Percentiles rank a stretch among this genome's conserved stretches.
Conservation (phyloP, 2,329 filamentous ascomycete species). For the Catunica adiposa region DNA sequence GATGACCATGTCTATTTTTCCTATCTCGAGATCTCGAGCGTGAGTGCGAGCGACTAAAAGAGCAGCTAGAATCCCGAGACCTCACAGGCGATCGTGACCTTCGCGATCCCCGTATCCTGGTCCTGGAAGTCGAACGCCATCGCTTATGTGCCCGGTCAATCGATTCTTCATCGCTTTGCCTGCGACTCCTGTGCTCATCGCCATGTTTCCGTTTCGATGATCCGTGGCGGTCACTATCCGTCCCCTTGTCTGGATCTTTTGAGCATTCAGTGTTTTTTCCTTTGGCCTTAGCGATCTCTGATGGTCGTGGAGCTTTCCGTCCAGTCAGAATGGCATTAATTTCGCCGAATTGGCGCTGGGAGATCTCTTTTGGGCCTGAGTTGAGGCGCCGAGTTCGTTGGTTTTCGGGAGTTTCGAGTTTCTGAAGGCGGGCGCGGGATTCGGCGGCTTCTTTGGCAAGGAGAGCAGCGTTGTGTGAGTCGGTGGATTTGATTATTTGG, state of each 20-base stretch:
- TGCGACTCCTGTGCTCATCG: background rate
- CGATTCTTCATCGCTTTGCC: background rate
- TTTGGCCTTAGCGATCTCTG: background rate
- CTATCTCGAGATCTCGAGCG: background rate
- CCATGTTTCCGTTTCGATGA: background rate
- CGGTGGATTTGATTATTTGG: slow-evolving; percentile 75
- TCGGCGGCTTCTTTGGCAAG: slow-evolving; percentile 73
- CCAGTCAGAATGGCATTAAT: slow-evolving; percentile 40
- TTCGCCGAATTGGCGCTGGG: slow-evolving; percentile 40
- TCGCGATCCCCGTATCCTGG: background rate
- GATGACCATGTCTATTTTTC: background rate
- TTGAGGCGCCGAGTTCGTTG: slow-evolving; percentile 26
- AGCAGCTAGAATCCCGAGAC: background rate
- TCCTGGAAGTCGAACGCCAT: background rate
- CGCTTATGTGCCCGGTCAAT: background rate
- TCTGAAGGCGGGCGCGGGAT: slow-evolving; percentile 50
- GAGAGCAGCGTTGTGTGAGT: slow-evolving; percentile 75
- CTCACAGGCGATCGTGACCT: too few relatives aligned
- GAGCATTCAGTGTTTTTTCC: slow-evolving; percentile 12
- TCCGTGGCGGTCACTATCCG: background rate
- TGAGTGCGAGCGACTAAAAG: background rate
- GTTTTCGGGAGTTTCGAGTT: slow-evolving; percentile 35
- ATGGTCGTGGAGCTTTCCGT: slow-evolving; percentile 6
- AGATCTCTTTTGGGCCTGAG: slow-evolving; percentile 16
- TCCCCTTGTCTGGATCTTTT: slow-evolving; percentile 7